Evolutionary conservation across 495 filamentous ascomycete species (phyloP).

Genomic region (Trichocladium uniseriatum): DNA sequence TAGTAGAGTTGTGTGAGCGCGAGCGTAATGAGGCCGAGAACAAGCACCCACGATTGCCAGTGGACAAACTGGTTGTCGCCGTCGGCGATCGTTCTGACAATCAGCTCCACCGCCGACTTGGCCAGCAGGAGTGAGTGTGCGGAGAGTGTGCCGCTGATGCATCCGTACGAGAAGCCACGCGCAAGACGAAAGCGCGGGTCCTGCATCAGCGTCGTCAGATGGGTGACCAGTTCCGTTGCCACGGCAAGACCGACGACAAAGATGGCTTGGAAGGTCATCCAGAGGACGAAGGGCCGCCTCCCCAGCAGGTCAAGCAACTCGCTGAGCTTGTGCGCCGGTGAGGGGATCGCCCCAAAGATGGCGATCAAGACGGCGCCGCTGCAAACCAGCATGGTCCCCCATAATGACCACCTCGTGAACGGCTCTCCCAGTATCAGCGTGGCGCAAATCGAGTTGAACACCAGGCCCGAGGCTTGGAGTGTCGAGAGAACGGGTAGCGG

Average conservation of each 20-base stretch:
- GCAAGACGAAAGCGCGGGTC: slow-evolving; percentile 61
- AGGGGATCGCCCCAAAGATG: slow-evolving; percentile 88
- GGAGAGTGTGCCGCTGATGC: slow-evolving; percentile 84
- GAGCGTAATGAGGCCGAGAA: slow-evolving; percentile 70
- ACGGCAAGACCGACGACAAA: slow-evolving; percentile 60
- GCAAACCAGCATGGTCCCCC: slow-evolving; percentile 82
- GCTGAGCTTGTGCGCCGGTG: slow-evolving; percentile 79
- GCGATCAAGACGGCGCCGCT: slow-evolving; percentile 82
- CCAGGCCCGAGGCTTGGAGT: slow-evolving; percentile 88
- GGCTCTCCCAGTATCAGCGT: slow-evolving; percentile 88
- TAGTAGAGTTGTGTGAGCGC: slow-evolving; percentile 92
- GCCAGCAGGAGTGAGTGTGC: slow-evolving; percentile 89
- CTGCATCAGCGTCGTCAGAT: slow-evolving; percentile 41
- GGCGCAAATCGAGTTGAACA: slow-evolving; percentile 97
- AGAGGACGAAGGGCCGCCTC: slow-evolving; percentile 69
- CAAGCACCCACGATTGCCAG: slow-evolving; percentile 94
- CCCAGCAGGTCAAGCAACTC: slow-evolving; percentile 73
- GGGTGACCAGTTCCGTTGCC: slow-evolving; percentile 48
- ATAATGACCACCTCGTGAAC: slow-evolving; percentile 83
- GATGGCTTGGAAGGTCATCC: slow-evolving; percentile 74
- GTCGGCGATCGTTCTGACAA: slow-evolving; percentile 88
- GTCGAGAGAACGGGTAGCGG: slow-evolving; percentile 92
- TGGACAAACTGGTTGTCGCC: slow-evolving; percentile 88
- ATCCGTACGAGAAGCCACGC: slow-evolving; percentile 79
- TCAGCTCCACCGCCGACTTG: slow-evolving; percentile 91